These are phyloP conservation scores for Trichosanthes cucumerina DNA, from an alignment of 306 rosid genomes.

Conservation along the genomic window DNA sequence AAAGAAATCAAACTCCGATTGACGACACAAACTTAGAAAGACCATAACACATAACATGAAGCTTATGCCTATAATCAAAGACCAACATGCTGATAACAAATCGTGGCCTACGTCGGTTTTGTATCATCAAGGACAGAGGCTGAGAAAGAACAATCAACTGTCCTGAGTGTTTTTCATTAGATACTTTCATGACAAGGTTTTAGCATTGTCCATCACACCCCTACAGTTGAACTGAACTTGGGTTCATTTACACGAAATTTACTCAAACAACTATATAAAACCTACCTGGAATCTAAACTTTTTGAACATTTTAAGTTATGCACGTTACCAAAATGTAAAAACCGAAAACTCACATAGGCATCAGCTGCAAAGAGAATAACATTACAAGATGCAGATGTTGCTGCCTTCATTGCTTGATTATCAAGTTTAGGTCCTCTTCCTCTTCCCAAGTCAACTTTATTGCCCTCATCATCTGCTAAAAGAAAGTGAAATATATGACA, in stretches of 20 bases:
- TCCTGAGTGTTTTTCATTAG: background rate
- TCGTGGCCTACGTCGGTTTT: background rate
- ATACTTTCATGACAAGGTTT: background rate
- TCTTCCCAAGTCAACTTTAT: constrained; percentile 20
- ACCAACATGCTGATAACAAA: background rate
- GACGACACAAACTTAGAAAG: background rate
- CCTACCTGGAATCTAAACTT: background rate
- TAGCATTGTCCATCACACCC: background rate
- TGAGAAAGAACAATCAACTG: background rate
- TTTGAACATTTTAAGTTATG: background rate
- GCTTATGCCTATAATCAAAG: background rate
- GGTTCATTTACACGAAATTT: background rate
- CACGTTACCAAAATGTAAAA: background rate
- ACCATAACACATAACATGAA: background rate
- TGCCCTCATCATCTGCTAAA: constrained; percentile 32
- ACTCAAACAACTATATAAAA: background rate
- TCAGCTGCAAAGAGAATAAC: constrained; percentile 23
- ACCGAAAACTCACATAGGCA: constrained; percentile 21
- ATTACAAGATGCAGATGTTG: constrained; percentile 24
- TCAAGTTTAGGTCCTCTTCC: constrained; percentile 18
- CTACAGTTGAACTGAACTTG: background rate
- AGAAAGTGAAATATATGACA: background rate
- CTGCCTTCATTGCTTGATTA: constrained; percentile 7
- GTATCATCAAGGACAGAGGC: background rate
- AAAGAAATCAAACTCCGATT: background rate